A percentile compares a stretch with the other conserved stretches of the same genome.
Conservation (phyloP, 331 rosid species). For the Malus hybrid region DNA sequence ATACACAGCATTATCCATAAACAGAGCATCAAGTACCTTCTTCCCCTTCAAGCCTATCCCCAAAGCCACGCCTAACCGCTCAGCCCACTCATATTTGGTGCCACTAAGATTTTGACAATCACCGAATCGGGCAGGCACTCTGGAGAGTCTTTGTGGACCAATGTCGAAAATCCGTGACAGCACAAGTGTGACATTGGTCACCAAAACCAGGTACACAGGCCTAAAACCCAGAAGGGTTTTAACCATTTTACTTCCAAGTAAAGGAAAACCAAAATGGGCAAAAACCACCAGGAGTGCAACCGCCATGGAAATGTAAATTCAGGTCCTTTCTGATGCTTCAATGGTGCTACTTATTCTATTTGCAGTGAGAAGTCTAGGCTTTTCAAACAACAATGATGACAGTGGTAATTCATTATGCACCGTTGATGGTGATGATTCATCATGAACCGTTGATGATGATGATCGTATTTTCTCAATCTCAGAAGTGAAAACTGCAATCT, state of each 20-base stretch:
- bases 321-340: conserved; percentile 40
- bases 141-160: conserved; percentile 13
- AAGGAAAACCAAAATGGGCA: conserved; percentile 39
- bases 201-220: conserved; percentile 56
- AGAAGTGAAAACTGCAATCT: conserved; percentile 31
- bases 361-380: conserved; percentile 13
- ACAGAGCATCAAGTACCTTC: conserved; percentile 52
- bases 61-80: conserved; percentile 31
- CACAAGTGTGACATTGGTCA: conserved; percentile 56
- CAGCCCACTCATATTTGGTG: conserved; percentile 26
- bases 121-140: conserved; percentile 5
- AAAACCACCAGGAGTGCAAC: conserved; percentile 49
- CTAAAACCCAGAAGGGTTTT: conserved; percentile 32
- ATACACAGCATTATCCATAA: conserved; percentile 66
- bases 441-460: conserved; percentile 5
- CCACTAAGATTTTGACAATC: background rate
- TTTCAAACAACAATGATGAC: no score
- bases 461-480: background rate
- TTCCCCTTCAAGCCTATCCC: conserved; percentile 38
- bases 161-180: conserved; percentile 29
- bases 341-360: conserved; percentile 48
- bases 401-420: conserved; percentile 7
- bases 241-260: conserved; percentile 27
- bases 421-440: background rate
- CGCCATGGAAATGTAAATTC: conserved; percentile 38